A percentile compares a stretch with the other conserved stretches of the same genome.
These are phyloP conservation scores for Xanthoceras sorbifolium DNA, from an alignment of 345 rosid species.

Conservation along the genomic window DNA sequence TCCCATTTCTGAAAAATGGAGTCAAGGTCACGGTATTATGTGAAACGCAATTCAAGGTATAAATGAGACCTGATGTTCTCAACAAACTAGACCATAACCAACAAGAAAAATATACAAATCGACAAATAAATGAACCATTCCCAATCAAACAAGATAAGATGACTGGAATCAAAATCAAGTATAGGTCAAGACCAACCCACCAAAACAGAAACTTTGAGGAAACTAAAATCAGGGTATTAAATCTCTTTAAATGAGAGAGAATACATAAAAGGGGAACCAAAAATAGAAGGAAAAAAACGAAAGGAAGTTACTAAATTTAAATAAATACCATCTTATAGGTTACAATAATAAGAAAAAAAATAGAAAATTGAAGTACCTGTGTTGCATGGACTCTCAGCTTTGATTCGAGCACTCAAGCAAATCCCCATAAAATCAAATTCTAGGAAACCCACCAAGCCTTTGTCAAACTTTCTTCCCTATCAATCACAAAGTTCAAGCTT, in stretches of 20 bases:
- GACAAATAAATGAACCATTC: neutral
- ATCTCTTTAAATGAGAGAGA: neutral
- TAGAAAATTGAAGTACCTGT: slow-evolving; percentile 48
- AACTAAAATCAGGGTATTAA: neutral
- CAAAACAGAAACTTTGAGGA: slow-evolving; percentile 8
- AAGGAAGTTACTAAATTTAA: neutral
- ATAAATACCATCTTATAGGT: neutral
- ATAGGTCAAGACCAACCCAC: neutral
- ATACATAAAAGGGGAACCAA: neutral
- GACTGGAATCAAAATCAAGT: slow-evolving; percentile 2
- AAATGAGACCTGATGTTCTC: neutral
- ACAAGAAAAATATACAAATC: neutral
- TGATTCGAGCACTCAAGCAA: slow-evolving; percentile 86
- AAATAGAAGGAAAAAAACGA: neutral
- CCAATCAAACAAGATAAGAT: slow-evolving; percentile 3
- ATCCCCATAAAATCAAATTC: slow-evolving; percentile 61
- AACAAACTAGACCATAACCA: slow-evolving; percentile 13
- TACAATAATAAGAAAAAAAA: neutral
- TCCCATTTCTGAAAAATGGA: neutral
- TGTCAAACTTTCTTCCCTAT: slow-evolving; percentile 30
- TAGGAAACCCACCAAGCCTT: slow-evolving; percentile 24
- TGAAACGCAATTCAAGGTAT: neutral
- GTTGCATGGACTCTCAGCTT: slow-evolving; percentile 75
- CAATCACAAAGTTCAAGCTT: slow-evolving; percentile 25
- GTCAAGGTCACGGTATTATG: neutral